Percentiles rank a stretch among this genome's conserved stretches.
Conservation (phyloP, 768 basidiomycete genomes). For the Amanita pseudoporphyria region DNA sequence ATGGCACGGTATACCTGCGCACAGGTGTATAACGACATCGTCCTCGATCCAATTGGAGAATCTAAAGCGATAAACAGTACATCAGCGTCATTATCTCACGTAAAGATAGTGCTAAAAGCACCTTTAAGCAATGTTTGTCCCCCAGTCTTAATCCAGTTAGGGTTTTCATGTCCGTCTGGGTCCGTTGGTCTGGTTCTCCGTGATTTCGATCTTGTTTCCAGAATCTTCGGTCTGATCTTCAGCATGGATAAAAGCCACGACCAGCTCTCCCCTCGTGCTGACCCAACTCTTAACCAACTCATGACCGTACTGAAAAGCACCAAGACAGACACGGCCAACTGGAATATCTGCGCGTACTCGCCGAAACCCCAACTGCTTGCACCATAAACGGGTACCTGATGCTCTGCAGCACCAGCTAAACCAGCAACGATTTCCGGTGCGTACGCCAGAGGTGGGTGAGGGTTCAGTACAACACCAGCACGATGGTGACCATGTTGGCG, state of each 20-base stretch:
- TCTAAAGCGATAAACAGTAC: neutral
- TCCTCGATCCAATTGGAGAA: conserved; percentile 13
- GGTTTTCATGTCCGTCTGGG: neutral
- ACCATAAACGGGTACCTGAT: conserved; percentile 11
- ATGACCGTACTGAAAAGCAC: conserved; percentile 47
- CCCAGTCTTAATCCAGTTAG: conserved; percentile 6
- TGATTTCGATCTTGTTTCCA: too few species aligned
- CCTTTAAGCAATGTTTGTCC: conserved; percentile 2
- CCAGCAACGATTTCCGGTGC: conserved; percentile 22
- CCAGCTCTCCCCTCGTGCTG: neutral
- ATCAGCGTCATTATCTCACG: conserved; percentile 2
- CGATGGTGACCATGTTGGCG: conserved; percentile 34
- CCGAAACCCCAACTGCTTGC: conserved; percentile 32
- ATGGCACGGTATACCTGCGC: conserved; percentile 48
- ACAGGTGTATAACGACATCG: conserved; percentile 28
- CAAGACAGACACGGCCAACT: conserved; percentile 53
- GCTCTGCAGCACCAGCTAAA: conserved; percentile 16
- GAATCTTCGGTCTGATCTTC: conserved; percentile 10
- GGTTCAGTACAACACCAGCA: conserved; percentile 45
- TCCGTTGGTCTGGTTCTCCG: neutral
- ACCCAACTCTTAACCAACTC: conserved; percentile 23
- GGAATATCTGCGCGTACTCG: conserved; percentile 52
- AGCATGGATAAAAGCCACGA: conserved; percentile 8
- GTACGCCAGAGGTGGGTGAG: conserved; percentile 21
- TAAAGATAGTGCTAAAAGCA: conserved; percentile 1